phyloP scores from a whole-genome alignment of 2,329 filamentous ascomycete species.

The Sporothrix inflata region DNA sequence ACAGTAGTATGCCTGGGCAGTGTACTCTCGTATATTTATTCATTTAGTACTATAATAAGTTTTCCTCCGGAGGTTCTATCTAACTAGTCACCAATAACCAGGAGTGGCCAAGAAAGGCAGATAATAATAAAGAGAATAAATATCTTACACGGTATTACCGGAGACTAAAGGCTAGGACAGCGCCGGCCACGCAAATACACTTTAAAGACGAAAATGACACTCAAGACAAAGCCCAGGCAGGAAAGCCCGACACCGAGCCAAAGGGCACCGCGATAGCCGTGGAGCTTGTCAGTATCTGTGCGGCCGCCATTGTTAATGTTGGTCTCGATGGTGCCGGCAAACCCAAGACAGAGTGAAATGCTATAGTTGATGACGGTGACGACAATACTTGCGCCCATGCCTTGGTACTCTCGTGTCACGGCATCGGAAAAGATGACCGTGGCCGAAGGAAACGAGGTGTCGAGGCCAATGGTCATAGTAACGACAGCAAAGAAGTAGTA shows the following conservation, averaged over 20 bases:
- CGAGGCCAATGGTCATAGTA: conserved; percentile 64
- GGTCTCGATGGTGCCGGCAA: conserved; percentile 66
- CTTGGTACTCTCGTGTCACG: conserved; percentile 50
- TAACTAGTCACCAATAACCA: too few relatives aligned
- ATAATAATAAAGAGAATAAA: too few relatives aligned
- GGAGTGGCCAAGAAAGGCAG: too few relatives aligned
- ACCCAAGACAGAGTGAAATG: conserved; percentile 66
- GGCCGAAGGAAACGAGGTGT: conserved; percentile 67
- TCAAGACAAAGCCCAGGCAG: conserved; percentile 41
- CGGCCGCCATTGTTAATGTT: conserved; percentile 39
- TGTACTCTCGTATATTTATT: too few relatives aligned
- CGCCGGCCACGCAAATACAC: too few relatives aligned
- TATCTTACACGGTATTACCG: too few relatives aligned
- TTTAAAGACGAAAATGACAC: conserved; percentile 7
- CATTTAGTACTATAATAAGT: too few relatives aligned
- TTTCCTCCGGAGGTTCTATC: too few relatives aligned
- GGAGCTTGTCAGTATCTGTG: conserved; percentile 35
- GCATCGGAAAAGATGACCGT: conserved; percentile 62
- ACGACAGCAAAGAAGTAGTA: conserved; percentile 62
- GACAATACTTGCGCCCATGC: conserved; percentile 56
- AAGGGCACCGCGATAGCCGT: conserved; percentile 44
- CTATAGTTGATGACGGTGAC: conserved; percentile 70
- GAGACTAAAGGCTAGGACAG: too few relatives aligned
- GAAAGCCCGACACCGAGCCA: conserved; percentile 47
- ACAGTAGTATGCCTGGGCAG: too few relatives aligned